These are phyloP conservation scores for Ehretia macrophylla DNA, from an alignment of 257 asterid genomes.

Conservation along the genomic window DNA sequence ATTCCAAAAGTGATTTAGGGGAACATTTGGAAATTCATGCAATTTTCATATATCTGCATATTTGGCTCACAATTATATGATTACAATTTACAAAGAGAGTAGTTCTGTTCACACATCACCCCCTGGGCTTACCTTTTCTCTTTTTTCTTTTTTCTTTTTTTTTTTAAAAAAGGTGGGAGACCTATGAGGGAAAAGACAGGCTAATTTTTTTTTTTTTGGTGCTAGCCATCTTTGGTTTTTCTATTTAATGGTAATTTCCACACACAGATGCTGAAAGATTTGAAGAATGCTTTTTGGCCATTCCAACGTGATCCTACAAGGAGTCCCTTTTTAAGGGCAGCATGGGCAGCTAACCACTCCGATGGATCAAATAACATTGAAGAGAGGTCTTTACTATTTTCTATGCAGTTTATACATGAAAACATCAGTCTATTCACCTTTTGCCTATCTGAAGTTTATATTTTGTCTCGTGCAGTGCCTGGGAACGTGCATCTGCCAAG, in stretches of 20 bases:
- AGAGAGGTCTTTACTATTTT: slow-evolving; percentile 38
- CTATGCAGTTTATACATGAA: slow-evolving; percentile 1
- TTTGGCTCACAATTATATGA: too few species aligned
- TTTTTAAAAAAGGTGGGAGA: too few species aligned
- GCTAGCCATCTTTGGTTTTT: neutral
- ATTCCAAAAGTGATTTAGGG: too few species aligned
- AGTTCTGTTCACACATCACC: too few species aligned
- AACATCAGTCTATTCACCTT: neutral
- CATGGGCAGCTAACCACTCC: slow-evolving; percentile 68
- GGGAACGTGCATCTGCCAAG: slow-evolving; percentile 76
- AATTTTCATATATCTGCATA: too few species aligned
- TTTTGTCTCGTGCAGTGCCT: slow-evolving; percentile 39
- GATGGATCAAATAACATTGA: slow-evolving; percentile 32
- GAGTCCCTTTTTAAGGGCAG: slow-evolving; percentile 81
- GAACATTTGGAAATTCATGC: too few species aligned
- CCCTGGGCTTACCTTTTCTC: too few species aligned
- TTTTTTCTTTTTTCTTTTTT: too few species aligned
- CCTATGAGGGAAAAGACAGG: too few species aligned
- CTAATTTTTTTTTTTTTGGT: slow-evolving; percentile 9
- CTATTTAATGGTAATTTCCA: slow-evolving; percentile 1
- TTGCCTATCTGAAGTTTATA: slow-evolving; percentile 2
- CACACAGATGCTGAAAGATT: slow-evolving; percentile 60
- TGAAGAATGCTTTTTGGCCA: slow-evolving; percentile 84
- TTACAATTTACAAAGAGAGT: too few species aligned
- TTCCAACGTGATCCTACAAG: slow-evolving; percentile 55